Percentiles rank a stretch among this genome's conserved stretches.
These are phyloP conservation scores for Parietaria judaica DNA, from an alignment of 306 rosid genomes.

Conservation along the genomic window DNA sequence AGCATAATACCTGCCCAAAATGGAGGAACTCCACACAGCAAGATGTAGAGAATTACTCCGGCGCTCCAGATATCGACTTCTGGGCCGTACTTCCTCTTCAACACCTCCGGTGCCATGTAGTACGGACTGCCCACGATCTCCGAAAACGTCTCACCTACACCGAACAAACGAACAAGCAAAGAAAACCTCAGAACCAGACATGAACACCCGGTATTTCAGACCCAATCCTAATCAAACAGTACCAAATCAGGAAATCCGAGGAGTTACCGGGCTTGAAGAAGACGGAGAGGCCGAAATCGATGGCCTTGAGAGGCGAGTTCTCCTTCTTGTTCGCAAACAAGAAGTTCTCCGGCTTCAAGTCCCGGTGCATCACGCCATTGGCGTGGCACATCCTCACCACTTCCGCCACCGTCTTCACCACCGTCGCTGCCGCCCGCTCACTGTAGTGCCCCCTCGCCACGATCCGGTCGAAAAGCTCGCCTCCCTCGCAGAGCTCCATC, in stretches of 20 bases:
- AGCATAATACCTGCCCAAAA: constrained; percentile 74
- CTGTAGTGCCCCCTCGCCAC: constrained; percentile 81
- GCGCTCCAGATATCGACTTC: constrained; percentile 90
- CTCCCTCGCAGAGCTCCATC: constrained; percentile 83
- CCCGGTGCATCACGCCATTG: constrained; percentile 80
- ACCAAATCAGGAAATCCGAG: not conserved
- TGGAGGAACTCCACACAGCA: constrained; percentile 86
- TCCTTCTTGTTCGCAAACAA: constrained; percentile 72
- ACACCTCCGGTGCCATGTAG: constrained; percentile 88
- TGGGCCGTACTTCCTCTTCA: constrained; percentile 74
- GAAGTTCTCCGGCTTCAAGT: constrained; percentile 83
- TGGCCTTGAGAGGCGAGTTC: constrained; percentile 70
- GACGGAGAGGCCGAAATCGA: constrained; percentile 76
- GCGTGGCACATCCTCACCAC: constrained; percentile 82
- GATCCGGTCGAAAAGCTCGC: constrained; percentile 76
- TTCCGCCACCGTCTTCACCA: constrained; percentile 65
- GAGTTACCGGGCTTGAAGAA: constrained; percentile 67
- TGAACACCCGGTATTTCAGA: not conserved
- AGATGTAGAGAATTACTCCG: constrained; percentile 75
- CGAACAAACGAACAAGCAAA: constrained; percentile 2
- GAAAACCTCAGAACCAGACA: not conserved
- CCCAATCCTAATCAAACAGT: not conserved
- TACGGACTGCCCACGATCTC: constrained; percentile 94
- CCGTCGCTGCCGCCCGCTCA: constrained; percentile 77
- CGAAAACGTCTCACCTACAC: constrained; percentile 55